Evolutionary conservation across 352 stramenopile species (phyloP), one percentile per base, ranked within the genome.

Genomic region (Globisporangium mamillatum): DNA sequence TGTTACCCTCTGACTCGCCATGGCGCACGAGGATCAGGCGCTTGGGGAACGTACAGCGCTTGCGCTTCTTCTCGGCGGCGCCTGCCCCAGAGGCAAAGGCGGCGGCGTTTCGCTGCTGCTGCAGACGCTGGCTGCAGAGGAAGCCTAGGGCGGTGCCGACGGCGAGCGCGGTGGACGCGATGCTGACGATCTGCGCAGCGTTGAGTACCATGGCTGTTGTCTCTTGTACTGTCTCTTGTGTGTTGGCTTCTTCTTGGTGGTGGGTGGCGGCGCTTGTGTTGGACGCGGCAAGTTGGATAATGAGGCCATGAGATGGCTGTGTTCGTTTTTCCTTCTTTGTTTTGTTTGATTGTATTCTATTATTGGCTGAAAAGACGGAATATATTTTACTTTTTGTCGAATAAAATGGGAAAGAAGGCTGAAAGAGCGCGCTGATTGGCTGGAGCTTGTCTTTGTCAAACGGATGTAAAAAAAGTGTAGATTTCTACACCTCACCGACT

Each of bases 1-100:
- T 89, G 67, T 97, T 97, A 50, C 89, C 89, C 65, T 95, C 84
- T 22, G 82, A 93, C 71, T 97, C 64, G 60, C 89, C 88, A 72
- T 95, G 89, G 50, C 88, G 86, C 70, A 97, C 81, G 57, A 97
- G 74, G 66, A 97, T 94, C 24, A 97, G 73, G 12, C 82, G 81
- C 60, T 92, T 91, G 5, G 89, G 89, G 55, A 88, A 79, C 24
- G 64, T 63, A 4, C 27, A 22, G 56, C 74, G 75, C 57, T 79
- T 79, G 67, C 65, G 54, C 77, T 53, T 50, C 41, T 50, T 50
- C 41, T n/a, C 27, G 27, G 27, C 41, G 16, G 12, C 4, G 3
- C 16, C 41, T 50, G 41, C 16, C 16, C 18, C 27, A 32, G 27
- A 32, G 27, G 27, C 14, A 20, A 0, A 8, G 14, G 41, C 4